phyloP scores from a whole-genome alignment of 2,329 filamentous ascomycete genomes.

The Dactylonectria estremocensis region DNA sequence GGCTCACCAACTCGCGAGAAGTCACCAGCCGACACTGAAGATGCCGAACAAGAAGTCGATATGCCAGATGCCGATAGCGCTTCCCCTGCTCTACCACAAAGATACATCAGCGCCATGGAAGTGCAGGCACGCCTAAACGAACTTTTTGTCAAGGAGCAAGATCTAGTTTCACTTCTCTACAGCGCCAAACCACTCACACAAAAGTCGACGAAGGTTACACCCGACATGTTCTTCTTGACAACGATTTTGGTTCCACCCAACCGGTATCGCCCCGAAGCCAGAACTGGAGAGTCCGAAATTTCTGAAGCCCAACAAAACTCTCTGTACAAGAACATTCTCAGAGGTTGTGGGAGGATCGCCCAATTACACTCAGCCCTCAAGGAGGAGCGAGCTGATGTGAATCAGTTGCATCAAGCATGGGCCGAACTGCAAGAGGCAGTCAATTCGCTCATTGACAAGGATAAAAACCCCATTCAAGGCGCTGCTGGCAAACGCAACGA shows the following conservation, averaged over 20 bases:
- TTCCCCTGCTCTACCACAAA: conserved; percentile 62
- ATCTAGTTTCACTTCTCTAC: conserved; percentile 89
- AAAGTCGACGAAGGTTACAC: conserved; percentile 70
- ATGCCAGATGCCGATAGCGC: conserved; percentile 52
- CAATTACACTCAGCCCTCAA: conserved; percentile 74
- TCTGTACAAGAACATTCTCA: conserved; percentile 88
- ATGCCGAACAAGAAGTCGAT: conserved; percentile 59
- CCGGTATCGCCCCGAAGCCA: conserved; percentile 88
- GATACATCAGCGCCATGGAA: conserved; percentile 87
- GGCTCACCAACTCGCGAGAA: conserved; percentile 60
- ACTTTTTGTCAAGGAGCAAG: conserved; percentile 89
- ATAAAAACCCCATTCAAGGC: conserved; percentile 87
- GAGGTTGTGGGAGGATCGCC: conserved; percentile 79
- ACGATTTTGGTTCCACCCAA: conserved; percentile 93
- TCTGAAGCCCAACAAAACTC: conserved; percentile 91
- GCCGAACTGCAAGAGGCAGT: conserved; percentile 89
- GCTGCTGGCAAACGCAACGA: conserved; percentile 84
- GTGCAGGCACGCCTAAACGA: conserved; percentile 83
- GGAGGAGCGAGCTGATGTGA: conserved; percentile 66
- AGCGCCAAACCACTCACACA: conserved; percentile 77
- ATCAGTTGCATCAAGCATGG: conserved; percentile 85
- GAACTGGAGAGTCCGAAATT: conserved; percentile 84
- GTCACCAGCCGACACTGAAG: conserved; percentile 61
- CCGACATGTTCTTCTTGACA: conserved; percentile 96
- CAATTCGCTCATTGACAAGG: conserved; percentile 92